A percentile compares a stretch with the other conserved stretches of the same genome.
phyloP scores from a whole-genome alignment of 106 monocot genomes.

The Xerophyta viscosa region DNA sequence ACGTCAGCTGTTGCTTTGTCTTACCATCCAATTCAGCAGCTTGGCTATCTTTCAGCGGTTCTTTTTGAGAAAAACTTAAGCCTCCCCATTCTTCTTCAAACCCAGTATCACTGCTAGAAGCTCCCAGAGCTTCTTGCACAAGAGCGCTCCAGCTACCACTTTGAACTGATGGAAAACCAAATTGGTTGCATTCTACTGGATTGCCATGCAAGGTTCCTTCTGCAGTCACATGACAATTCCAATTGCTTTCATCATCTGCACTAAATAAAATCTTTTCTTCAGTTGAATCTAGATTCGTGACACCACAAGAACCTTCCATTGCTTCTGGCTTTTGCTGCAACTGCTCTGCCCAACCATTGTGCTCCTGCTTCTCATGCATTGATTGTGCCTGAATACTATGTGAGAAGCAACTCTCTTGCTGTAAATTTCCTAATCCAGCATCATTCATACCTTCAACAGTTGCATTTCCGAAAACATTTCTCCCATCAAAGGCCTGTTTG shows the following conservation, averaged over 20 bases:
- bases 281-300: conserved; percentile 66
- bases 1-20: conserved; percentile 22
- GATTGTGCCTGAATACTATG: conserved; percentile 28
- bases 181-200: conserved; percentile 22
- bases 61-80: conserved; percentile 46
- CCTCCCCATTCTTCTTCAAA: conserved; percentile 77
- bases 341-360: conserved; percentile 17
- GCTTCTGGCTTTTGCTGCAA: conserved; percentile 24
- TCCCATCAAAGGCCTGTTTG: conserved; percentile 31
- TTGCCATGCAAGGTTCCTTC: conserved; percentile 27
- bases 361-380: conserved; percentile 18
- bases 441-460: conserved; percentile 19
- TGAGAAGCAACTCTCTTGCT: conserved; percentile 17
- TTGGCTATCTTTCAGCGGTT: conserved; percentile 28
- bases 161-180: conserved; percentile 48
- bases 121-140: conserved; percentile 87
- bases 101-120: conserved; percentile 70
- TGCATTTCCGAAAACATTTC: conserved; percentile 18
- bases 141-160: conserved; percentile 98
- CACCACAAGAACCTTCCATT: conserved; percentile 21
- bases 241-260: conserved; percentile 43
- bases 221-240: conserved; percentile 18
- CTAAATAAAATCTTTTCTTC: conserved; percentile 82
- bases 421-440: conserved; percentile 28
- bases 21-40: conserved; percentile 14